Percentiles rank a stretch among this genome's conserved stretches.
These are phyloP conservation scores for Vigna unguiculata DNA, from an alignment of 306 rosid species.

Conservation along the genomic window DNA sequence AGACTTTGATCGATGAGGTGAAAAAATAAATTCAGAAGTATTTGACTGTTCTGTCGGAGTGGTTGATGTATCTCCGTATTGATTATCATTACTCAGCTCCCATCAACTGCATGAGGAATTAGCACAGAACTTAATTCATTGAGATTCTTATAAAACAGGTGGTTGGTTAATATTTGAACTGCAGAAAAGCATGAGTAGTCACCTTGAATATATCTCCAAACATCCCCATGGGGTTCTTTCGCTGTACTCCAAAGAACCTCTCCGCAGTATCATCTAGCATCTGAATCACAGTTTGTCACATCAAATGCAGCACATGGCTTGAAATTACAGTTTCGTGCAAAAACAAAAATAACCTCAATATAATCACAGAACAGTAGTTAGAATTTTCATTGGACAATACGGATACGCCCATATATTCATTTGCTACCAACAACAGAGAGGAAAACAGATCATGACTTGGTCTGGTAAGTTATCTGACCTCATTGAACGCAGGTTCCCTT, in stretches of 20 bases:
- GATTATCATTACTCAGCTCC: slow-evolving; percentile 58
- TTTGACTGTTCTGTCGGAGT: slow-evolving; percentile 37
- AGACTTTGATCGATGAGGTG: slow-evolving; percentile 12
- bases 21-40: neutral
- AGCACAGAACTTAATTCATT: slow-evolving; percentile 18
- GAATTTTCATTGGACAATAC: slow-evolving; percentile 10
- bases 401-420: neutral
- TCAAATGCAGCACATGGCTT: slow-evolving; percentile 49
- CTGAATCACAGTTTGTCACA: slow-evolving; percentile 57
- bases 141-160: slow-evolving; percentile 3
- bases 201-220: slow-evolving; percentile 97
- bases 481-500: slow-evolving; percentile 83
- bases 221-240: slow-evolving; percentile 92
- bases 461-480: slow-evolving; percentile 59
- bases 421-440: slow-evolving; percentile 1
- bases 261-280: slow-evolving; percentile 87
- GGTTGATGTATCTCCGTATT: slow-evolving; percentile 25
- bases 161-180: neutral
- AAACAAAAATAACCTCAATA: slow-evolving; percentile 23
- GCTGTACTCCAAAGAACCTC: slow-evolving; percentile 82
- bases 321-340: slow-evolving; percentile 18
- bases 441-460: slow-evolving; percentile 18
- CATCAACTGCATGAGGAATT: slow-evolving; percentile 75
- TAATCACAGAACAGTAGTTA: neutral
- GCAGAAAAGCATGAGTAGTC: slow-evolving; percentile 7